A percentile compares a stretch with the other conserved stretches of the same genome.
Conservation (phyloP, 257 asterid species). For the Solanum pennellii region DNA sequence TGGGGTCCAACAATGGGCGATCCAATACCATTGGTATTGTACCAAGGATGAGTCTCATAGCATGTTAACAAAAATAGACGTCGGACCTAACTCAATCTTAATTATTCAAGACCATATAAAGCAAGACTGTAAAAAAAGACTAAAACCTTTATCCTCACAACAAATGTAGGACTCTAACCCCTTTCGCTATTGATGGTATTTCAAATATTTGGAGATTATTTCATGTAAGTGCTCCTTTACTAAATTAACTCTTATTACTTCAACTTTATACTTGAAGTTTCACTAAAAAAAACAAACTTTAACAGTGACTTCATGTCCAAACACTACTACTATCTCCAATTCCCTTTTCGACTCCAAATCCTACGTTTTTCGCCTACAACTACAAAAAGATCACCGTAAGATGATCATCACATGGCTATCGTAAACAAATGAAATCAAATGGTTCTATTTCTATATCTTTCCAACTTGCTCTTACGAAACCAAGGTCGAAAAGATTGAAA, state of each 20-base stretch:
- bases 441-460: no score
- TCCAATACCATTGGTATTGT: background rate
- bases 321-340: background rate
- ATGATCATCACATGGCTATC: background rate
- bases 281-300: background rate
- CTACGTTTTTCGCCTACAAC: background rate
- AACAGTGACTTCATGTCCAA: background rate
- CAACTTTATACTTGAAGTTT: background rate
- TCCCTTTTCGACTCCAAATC: background rate
- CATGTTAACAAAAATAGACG: background rate
- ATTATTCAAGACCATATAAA: background rate
- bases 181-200: background rate
- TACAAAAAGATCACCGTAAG: no score
- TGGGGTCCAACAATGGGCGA: background rate
- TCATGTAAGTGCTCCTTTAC: background rate
- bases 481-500: no score
- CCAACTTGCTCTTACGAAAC: no score
- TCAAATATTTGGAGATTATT: background rate
- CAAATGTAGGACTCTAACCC: background rate
- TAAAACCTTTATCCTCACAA: background rate
- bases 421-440: background rate
- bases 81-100: background rate
- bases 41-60: background rate
- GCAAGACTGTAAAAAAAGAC: background rate
- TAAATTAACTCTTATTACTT: background rate